Percentiles rank a stretch among this genome's conserved stretches.
phyloP scores from a whole-genome alignment of 441 rosid species.

The Adansonia grandidieri region DNA sequence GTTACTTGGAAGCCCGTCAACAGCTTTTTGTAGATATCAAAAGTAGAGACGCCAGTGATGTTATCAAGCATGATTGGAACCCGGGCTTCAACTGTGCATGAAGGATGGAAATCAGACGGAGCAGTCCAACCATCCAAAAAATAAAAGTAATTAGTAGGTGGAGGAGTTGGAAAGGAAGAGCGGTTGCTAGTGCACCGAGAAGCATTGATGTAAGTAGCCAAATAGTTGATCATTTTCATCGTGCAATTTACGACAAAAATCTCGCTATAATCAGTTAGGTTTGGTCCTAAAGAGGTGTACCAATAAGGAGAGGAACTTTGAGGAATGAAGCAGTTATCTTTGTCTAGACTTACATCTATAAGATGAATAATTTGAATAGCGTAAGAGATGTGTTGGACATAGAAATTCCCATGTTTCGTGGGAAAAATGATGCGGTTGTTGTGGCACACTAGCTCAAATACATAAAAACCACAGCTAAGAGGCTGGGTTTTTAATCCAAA shows the following conservation, averaged over 20 bases:
- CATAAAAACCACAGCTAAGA: neutral
- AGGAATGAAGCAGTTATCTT: slow-evolving; percentile 2
- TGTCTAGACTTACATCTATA: neutral
- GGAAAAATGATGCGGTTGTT: slow-evolving; percentile 10
- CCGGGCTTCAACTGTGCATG: slow-evolving; percentile 10
- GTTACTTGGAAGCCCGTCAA: neutral
- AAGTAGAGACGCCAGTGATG: neutral
- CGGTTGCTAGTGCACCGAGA: neutral
- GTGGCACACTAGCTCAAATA: neutral
- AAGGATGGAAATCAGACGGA: neutral
- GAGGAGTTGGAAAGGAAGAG: neutral
- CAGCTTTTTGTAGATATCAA: neutral
- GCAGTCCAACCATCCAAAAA: neutral
- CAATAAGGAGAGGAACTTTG: neutral
- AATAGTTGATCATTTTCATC: neutral
- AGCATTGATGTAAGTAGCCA: neutral
- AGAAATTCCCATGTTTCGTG: neutral
- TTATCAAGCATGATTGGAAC: neutral
- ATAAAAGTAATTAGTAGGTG: neutral
- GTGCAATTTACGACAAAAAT: neutral
- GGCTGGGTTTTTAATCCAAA: slow-evolving; percentile 13
- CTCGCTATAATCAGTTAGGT: neutral
- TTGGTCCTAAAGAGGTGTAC: neutral
- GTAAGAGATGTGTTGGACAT: neutral
- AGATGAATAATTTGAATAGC: neutral